Base-by-base conservation (phyloP, 176 grass and related monocot genomes). In the Canna indica region DNA sequence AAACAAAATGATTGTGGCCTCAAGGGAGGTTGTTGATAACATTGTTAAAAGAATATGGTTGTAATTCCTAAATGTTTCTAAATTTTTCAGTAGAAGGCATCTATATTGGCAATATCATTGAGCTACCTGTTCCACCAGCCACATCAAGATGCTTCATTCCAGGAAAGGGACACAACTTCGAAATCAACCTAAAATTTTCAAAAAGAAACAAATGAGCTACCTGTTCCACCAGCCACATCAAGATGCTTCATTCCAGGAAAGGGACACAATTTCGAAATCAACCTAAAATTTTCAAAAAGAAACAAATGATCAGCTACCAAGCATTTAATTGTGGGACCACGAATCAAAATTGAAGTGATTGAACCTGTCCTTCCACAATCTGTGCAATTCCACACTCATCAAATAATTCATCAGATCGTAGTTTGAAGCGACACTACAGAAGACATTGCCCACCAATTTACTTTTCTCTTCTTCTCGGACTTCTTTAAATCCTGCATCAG, bases 171-270 rank as follows among this genome's bases (percentile, higher is more conserved):
- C 85, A 82, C 53, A 97, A 44, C 70, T 91, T 83, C 1, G 88
- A 90, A 60, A 97, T 71, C 36, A 97, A 79, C 68, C 91, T 91
- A 57, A 66, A 39, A n/a, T 66, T 66, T 24, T 25, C 35, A 17
- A 38, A 38, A 66, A 66, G 58, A 25, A 17, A 47, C 35, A 27
- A 64, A 33, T 47, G 52, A 53, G n/a, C 45, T 87, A 88, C 91
- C 92, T 82, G 88, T 97, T 42, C 93, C 93, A 74, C 93, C 93
- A 69, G 93, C 86, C 35, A 96, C 93, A 46, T 91, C 93, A 3
- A 96, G 86, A 77, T 96, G 93, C 59, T 96, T 96, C 93, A 91
- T 91, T 41, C 88, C 84, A 20, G 88, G 93, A 75, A 97, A 97
- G 59, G 93, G 88, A 75, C 85, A 82, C 53, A 97, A 44, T 66